Evolutionary conservation across 169 alveolate genomes (phyloP).

Genomic region (Toxoplasma gondii): DNA sequence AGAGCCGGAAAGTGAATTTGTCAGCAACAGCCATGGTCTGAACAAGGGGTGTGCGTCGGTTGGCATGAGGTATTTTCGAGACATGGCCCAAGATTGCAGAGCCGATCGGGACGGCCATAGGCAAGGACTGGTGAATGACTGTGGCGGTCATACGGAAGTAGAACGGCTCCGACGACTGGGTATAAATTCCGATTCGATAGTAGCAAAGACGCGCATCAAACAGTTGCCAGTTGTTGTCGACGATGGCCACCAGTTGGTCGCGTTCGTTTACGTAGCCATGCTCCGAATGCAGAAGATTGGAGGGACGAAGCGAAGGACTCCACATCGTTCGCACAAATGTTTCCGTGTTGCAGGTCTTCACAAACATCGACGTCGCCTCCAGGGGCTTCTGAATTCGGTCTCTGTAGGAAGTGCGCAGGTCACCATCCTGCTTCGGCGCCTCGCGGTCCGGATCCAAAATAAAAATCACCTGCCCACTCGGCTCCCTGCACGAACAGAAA

Average conservation of each 20-base stretch:
- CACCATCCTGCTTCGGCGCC: slow-evolving; percentile 10
- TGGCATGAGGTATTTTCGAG: slow-evolving; percentile 3
- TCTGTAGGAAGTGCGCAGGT: not conserved
- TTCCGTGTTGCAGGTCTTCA: slow-evolving; percentile 53
- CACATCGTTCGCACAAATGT: slow-evolving; percentile 46
- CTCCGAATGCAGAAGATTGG: not conserved
- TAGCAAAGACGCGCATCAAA: not conserved
- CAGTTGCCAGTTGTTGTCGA: slow-evolving; percentile 40
- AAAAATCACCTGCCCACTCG: slow-evolving; percentile 39
- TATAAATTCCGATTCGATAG: slow-evolving; percentile 40
- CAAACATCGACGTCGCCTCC: slow-evolving; percentile 11
- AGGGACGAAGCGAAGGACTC: slow-evolving; percentile 27
- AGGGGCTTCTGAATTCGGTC: not conserved
- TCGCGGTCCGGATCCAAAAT: slow-evolving; percentile 41
- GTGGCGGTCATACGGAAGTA: slow-evolving; percentile 51
- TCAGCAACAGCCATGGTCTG: not conserved
- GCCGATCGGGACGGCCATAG: slow-evolving; percentile 32
- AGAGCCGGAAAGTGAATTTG: slow-evolving; percentile 33
- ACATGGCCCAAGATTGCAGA: not conserved
- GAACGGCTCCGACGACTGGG: slow-evolving; percentile 28
- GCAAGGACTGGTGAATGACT: slow-evolving; percentile 16
- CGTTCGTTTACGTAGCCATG: slow-evolving; percentile 21
- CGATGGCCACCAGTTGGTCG: slow-evolving; percentile 52
- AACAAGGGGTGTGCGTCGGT: not conserved
- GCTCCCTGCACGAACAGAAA: not conserved